Base-by-base conservation (phyloP, 202 grass and related monocot genomes). In the Zoysia matrella region DNA sequence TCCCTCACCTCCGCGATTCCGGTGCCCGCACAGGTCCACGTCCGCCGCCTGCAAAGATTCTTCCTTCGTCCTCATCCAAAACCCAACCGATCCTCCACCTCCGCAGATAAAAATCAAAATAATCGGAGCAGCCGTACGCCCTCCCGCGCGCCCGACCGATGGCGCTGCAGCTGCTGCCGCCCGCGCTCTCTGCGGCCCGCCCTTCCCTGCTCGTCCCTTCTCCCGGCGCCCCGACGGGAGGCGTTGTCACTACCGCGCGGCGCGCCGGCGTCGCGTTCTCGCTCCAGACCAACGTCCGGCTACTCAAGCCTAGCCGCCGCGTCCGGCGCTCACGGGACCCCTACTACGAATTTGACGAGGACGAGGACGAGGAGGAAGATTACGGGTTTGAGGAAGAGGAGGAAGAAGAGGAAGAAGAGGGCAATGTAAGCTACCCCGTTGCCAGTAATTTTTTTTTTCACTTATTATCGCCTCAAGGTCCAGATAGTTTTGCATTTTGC, bases 301-400 rank as follows among this genome's bases (percentile, higher is more conserved):
- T 94, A 48, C 84, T 91, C 84, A 94, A 94, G 73, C 90, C 89
- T 75, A 89, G 73, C 87, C 86, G 89, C 81, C 86, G 92, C 16
- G 86, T 88, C 69, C 78, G 92, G 50, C 84, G 83, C 41, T 83
- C 92, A 63, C 89, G 84, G n/a, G 73, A 89, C 75, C 83, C 84
- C 13, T 89, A 89, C 73, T 77, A 89, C 63, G 90, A 92, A 69
- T 77, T 78, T 8, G 89, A 85, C 48, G 86, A 89, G 64, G 86
- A 86, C 0, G 82, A 87, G 0, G 82, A 84, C 2, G 89, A 87
- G 0, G 82, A 78, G 0, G 79, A 69, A 2, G 77, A 82, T 1
- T 69, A 52, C 40, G 64, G 69, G 8, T 77, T 67, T 53, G 68
- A 68, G 30, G 74, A 83, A 16, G 76, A 79, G 1, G 85, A 80